A percentile compares a stretch with the other conserved stretches of the same genome.
Evolutionary conservation across 768 basidiomycete genomes (phyloP).

Genomic region (Leucocoprinus sp.): DNA sequence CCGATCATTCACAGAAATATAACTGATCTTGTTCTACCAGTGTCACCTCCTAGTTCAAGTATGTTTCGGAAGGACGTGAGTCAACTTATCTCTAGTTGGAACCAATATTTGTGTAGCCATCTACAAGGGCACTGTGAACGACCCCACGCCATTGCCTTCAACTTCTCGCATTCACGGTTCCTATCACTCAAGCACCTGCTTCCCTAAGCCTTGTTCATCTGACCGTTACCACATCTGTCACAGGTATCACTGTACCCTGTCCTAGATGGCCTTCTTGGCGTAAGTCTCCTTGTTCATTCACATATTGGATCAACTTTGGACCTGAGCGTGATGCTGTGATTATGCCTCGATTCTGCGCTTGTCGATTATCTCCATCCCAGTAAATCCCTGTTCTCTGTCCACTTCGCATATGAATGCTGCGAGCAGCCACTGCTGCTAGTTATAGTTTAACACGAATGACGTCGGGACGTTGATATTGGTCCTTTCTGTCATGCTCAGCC

Average conservation of each 20-base stretch:
- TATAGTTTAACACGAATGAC: slow-evolving; percentile 97
- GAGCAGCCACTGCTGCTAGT: slow-evolving; percentile 69
- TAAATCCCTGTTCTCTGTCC: slow-evolving; percentile 82
- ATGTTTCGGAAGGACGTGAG: slow-evolving; percentile 69
- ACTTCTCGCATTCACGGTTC: slow-evolving; percentile 80
- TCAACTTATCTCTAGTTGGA: slow-evolving; percentile 14
- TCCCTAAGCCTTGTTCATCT: slow-evolving; percentile 78
- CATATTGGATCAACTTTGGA: slow-evolving; percentile 58
- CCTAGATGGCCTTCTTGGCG: slow-evolving; percentile 82
- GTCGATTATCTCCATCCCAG: slow-evolving; percentile 90
- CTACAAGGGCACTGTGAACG: slow-evolving; percentile 89
- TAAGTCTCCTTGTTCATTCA: slow-evolving; percentile 87
- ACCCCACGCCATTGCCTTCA: slow-evolving; percentile 83
- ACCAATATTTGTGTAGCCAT: slow-evolving; percentile 45
- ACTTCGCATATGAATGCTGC: slow-evolving; percentile 64
- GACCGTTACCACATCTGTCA: slow-evolving; percentile 79
- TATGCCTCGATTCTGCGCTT: slow-evolving; percentile 64
- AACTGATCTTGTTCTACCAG: slow-evolving; percentile 26
- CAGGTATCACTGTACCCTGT: slow-evolving; percentile 74
- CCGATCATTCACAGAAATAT: background rate
- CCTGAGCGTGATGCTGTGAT: background rate
- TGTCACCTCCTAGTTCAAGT: slow-evolving; percentile 24
- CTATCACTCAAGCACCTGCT: slow-evolving; percentile 93
- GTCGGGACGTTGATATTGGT: slow-evolving; percentile 60
- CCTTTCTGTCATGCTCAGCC: background rate